Evolutionary conservation across 2,329 filamentous ascomycete species (phyloP), one percentile per base, ranked within the genome.

Genomic region (Erysiphe pulchra): DNA sequence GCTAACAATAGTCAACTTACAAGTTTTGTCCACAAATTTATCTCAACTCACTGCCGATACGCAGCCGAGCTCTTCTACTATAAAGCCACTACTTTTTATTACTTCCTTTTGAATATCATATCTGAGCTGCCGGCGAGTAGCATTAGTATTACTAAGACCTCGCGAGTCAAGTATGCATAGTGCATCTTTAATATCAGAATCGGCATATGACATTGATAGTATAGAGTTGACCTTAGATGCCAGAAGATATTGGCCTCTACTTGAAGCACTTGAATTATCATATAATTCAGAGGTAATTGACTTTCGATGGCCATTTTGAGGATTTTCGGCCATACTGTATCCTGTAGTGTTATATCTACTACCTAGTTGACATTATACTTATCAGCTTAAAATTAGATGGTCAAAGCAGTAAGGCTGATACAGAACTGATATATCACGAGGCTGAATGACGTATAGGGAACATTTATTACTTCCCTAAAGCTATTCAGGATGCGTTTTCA

Each of bases 61-160:
- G 46, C 76, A 71, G 33, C 85, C 83, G 62, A 95, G 95, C 57
- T 93, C 84, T 46, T 73, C 68, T 48, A 95, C 75, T 50, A 95
- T 81, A 51, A 83, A 75, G 44, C 81, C 85, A 72, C 95, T 94
- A 62, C 80, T 85, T 51, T 87, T 75, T 47, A 95, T 86, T 34
- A 94, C 81, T 57, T 95, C 86, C 59, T 80, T 87, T 58, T 95
- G 85, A 1, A 92, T 69, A 57, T 92, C 77, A 1, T 92, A 62
- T 14, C 86, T 75, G 14, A 95, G 63, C 48, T 82, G 77, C 6
- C 87, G 75, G 45, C 90, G 72, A 2, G 77, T 79, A 52, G 86
- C 80, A 10, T 81, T 69, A 12, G 75, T 82, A 57, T 92, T 94
- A 46, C 70, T 65, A 13, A 85, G 60, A 0, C 69, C 69, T 33